A percentile compares a stretch with the other conserved stretches of the same genome.
Evolutionary conservation across 139 green algal species (phyloP).

Genomic region (Microglena sp.): DNA sequence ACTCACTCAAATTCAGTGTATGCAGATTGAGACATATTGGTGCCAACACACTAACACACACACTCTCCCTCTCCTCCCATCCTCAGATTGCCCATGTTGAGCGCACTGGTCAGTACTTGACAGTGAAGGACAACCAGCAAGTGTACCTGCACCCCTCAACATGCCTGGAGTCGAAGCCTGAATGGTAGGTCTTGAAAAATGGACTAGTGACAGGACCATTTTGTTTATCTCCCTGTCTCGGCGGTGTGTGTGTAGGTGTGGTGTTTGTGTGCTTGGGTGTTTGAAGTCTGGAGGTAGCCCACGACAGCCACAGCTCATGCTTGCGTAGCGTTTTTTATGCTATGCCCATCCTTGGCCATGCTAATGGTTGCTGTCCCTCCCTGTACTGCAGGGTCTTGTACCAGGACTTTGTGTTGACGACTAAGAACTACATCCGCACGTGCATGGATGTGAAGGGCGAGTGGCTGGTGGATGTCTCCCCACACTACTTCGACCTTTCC

Average conservation of each 20-base stretch:
- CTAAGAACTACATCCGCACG: conserved; percentile 94
- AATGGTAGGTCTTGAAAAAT: conserved; percentile 75
- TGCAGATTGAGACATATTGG: no score
- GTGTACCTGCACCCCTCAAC: conserved; percentile 94
- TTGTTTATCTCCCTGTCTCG: no score
- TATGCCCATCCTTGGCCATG: no score
- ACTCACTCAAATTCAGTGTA: no score
- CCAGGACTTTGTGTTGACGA: conserved; percentile 98
- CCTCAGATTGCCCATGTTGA: conserved; percentile 85
- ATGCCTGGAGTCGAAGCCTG: conserved; percentile 88
- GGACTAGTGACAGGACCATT: no score
- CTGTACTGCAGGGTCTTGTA: conserved; percentile 75
- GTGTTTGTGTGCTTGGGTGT: no score
- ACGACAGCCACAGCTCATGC: no score
- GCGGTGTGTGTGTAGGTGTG: no score
- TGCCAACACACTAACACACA: no score
- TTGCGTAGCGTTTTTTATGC: no score
- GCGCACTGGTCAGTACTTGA: conserved; percentile 88
- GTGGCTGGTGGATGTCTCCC: conserved; percentile 91
- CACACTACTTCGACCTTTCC: conserved; percentile 94
- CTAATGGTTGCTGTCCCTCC: no score
- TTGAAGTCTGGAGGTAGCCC: no score
- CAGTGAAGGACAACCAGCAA: conserved; percentile 98
- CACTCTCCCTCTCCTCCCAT: not conserved
- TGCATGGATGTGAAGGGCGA: conserved; percentile 87